Conservation (phyloP, 495 filamentous ascomycete species). For the Hypoxylon rickii region DNA sequence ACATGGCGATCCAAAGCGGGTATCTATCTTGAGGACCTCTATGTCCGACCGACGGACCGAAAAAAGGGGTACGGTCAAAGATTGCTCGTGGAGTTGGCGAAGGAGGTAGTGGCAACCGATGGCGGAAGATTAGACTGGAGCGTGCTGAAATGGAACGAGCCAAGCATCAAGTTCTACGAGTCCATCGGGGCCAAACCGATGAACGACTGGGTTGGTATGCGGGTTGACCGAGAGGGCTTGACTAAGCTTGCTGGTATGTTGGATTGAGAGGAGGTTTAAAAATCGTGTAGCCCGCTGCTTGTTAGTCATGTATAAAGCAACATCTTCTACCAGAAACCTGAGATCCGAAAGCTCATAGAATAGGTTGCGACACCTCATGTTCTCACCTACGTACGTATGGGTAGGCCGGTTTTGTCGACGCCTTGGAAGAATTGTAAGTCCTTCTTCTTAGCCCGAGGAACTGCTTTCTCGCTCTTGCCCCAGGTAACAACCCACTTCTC, state of each 20-base stretch:
- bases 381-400: too few species aligned
- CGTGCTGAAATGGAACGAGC: conserved; percentile 89
- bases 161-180: conserved; percentile 85
- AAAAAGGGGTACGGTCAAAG: conserved; percentile 78
- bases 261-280: too few species aligned
- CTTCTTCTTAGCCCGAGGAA: conserved; percentile 17
- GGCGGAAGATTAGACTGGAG: conserved; percentile 89
- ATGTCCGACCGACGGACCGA: conserved; percentile 71
- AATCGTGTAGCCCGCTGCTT: too few species aligned
- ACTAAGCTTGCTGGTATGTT: conserved; percentile 58
- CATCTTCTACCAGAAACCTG: too few species aligned
- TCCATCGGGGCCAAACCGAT: conserved; percentile 78
- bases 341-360: neutral
- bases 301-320: too few species aligned
- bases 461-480: conserved; percentile 28
- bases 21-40: conserved; percentile 94
- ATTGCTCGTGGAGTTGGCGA: conserved; percentile 75
- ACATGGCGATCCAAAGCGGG: conserved; percentile 88
- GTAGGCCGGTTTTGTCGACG: conserved; percentile 18
- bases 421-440: conserved; percentile 40
- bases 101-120: conserved; percentile 69
- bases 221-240: conserved; percentile 77
- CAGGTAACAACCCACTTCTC: conserved; percentile 41
- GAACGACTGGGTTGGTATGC: conserved; percentile 91
- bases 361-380: too few species aligned